A percentile compares a stretch with the other conserved stretches of the same genome.
Evolutionary conservation across 495 filamentous ascomycete genomes (phyloP).

Genomic region (Aspergillus funiculosus): DNA sequence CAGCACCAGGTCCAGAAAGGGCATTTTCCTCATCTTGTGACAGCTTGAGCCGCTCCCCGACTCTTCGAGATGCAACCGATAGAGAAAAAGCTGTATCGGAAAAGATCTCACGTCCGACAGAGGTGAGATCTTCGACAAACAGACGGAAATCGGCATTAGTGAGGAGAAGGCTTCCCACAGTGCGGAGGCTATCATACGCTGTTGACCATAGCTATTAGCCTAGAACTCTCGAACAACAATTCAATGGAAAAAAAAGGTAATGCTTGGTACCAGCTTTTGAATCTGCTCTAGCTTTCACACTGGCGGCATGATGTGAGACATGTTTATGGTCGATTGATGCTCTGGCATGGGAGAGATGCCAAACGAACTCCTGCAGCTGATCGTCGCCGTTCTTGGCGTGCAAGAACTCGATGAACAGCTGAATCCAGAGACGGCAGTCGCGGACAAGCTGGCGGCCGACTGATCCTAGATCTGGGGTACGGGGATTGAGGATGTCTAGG

Average conservation of each 20-base stretch:
- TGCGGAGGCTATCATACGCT: slow-evolving; percentile 81
- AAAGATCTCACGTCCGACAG: slow-evolving; percentile 78
- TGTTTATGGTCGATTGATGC: slow-evolving; percentile 64
- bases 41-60: slow-evolving; percentile 65
- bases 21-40: slow-evolving; percentile 53
- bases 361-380: slow-evolving; percentile 86
- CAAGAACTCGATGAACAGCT: slow-evolving; percentile 69
- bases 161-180: slow-evolving; percentile 73
- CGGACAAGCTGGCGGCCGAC: slow-evolving; percentile 68
- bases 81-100: slow-evolving; percentile 76
- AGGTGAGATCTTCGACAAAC: slow-evolving; percentile 76
- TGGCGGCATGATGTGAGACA: slow-evolving; percentile 55
- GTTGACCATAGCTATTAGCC: slow-evolving; percentile 18
- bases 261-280: slow-evolving; percentile 61
- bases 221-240: not conserved
- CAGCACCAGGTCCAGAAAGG: slow-evolving; percentile 52
- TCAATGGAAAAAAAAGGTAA: not conserved
- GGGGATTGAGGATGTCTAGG: slow-evolving; percentile 70
- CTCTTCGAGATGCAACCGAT: slow-evolving; percentile 64
- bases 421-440: slow-evolving; percentile 64
- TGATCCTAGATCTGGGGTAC: slow-evolving; percentile 68
- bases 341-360: slow-evolving; percentile 69
- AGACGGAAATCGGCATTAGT: slow-evolving; percentile 87
- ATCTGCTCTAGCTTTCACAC: slow-evolving; percentile 68
- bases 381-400: slow-evolving; percentile 77